These are phyloP conservation scores for Russula lepida DNA, from an alignment of 768 basidiomycete species.

Conservation along the genomic window DNA sequence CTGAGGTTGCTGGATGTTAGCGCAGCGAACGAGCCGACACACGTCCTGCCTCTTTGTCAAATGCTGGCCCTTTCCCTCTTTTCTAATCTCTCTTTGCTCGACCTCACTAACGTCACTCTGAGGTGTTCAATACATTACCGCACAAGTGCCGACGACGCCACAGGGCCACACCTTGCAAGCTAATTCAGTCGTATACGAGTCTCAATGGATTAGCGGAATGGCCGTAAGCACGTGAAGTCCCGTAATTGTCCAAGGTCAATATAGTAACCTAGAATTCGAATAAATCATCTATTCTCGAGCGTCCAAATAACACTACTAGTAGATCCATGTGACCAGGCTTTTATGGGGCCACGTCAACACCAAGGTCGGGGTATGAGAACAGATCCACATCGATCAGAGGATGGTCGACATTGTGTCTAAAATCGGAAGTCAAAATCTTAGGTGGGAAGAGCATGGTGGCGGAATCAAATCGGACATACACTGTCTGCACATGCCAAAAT, in stretches of 20 bases:
- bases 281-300: not conserved
- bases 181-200: not conserved
- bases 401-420: slow-evolving; percentile 4
- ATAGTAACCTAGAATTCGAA: not conserved
- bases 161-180: not conserved
- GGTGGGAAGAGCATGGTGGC: not conserved
- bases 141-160: not conserved
- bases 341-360: not conserved
- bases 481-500: not conserved
- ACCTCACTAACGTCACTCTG: no score
- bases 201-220: not conserved
- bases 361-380: not conserved
- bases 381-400: slow-evolving; percentile 3
- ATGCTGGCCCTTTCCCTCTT: no score
- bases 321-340: not conserved
- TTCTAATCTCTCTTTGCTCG: no score
- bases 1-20: no score
- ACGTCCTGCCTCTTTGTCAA: no score
- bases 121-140: no score
- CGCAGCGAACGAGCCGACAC: no score
- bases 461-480: not conserved
- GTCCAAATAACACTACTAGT: not conserved
- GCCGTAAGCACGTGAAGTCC: not conserved
- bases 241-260: not conserved
- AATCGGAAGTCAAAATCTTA: not conserved